Evolutionary conservation across 148 eudicot species (phyloP).

Genomic region (Heliosperma pusillum): DNA sequence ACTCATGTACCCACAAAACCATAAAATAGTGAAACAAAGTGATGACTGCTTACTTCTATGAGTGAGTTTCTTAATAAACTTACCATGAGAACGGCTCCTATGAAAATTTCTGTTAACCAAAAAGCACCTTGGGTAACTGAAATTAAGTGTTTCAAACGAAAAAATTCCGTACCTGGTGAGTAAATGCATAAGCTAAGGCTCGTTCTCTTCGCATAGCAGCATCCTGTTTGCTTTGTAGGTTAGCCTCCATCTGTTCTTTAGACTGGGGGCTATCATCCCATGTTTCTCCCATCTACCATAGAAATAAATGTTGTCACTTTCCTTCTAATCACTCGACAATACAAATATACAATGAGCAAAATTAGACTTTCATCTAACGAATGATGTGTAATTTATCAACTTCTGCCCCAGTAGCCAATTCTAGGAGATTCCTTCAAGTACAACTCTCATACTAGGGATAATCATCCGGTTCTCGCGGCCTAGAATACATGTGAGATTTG

Average conservation of each 20-base stretch:
- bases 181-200: conserved; percentile 80
- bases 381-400: neutral
- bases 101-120: neutral
- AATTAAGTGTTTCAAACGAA: no score
- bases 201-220: conserved; percentile 85
- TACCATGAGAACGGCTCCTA: neutral
- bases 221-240: conserved; percentile 58
- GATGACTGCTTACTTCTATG: neutral
- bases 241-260: conserved; percentile 71
- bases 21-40: neutral
- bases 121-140: neutral
- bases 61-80: neutral
- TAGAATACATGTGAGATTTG: neutral
- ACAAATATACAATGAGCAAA: neutral
- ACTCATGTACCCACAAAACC: neutral
- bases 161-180: conserved; percentile 61
- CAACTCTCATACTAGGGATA: neutral
- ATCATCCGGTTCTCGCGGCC: neutral
- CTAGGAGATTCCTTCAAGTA: neutral
- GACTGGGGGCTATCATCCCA: conserved; percentile 82
- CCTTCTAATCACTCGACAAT: neutral
- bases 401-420: neutral
- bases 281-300: conserved; percentile 51
- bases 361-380: neutral
- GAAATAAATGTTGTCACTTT: neutral